phyloP scores from a whole-genome alignment of 2,329 filamentous ascomycete species.

The Epichloe bromicola region DNA sequence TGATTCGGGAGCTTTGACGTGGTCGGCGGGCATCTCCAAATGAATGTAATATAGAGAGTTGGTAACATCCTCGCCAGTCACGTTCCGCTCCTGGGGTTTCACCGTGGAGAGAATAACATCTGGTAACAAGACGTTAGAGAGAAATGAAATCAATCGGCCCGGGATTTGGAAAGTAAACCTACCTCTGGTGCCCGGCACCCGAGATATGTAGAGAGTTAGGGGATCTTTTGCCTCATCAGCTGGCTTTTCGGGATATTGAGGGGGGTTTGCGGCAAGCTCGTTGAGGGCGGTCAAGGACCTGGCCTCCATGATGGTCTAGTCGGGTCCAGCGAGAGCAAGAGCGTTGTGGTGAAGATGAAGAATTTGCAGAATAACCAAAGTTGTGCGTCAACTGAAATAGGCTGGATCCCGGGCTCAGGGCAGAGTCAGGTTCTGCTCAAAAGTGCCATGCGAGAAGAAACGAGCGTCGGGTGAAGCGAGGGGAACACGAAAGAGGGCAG shows the following conservation, averaged over 20 bases:
- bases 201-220: conserved; percentile 77
- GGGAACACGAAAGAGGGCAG: not conserved
- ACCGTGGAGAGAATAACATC: conserved; percentile 87
- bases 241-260: conserved; percentile 69
- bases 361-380: not conserved
- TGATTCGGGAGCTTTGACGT: conserved; percentile 24
- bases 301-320: conserved; percentile 49
- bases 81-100: conserved; percentile 78
- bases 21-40: conserved; percentile 42
- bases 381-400: not conserved
- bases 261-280: conserved; percentile 76
- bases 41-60: conserved; percentile 88
- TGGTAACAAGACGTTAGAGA: conserved; percentile 20
- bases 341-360: not conserved
- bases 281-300: conserved; percentile 72
- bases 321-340: not conserved
- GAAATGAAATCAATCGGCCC: conserved; percentile 4
- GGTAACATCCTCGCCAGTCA: conserved; percentile 75
- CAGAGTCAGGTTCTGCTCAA: not conserved
- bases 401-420: not conserved
- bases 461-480: not conserved
- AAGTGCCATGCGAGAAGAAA: not conserved
- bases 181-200: conserved; percentile 87
- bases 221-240: conserved; percentile 55
- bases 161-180: conserved; percentile 12